Conservation (phyloP, 805 yeast species). For the Candida yuanshanica region DNA sequence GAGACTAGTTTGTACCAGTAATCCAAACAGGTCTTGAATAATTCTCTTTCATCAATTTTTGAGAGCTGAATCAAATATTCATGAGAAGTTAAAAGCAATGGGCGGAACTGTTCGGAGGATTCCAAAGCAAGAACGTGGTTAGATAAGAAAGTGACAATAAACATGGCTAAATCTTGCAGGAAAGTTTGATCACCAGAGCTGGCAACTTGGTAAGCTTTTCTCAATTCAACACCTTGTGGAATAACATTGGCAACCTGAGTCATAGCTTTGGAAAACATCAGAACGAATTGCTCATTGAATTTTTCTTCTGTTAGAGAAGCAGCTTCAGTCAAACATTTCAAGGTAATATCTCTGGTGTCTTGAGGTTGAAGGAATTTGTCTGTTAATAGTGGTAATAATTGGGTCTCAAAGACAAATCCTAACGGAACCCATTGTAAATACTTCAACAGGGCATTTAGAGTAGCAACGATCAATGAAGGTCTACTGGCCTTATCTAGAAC, state of each 20-base stretch:
- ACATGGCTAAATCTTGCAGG: constrained; percentile 92
- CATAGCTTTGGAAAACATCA: constrained; percentile 68
- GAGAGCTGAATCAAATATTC: constrained; percentile 79
- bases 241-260: constrained; percentile 62
- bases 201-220: constrained; percentile 66
- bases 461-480: constrained; percentile 76
- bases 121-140: constrained; percentile 69
- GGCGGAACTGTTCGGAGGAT: constrained; percentile 44
- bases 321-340: constrained; percentile 92
- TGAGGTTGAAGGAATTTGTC: constrained; percentile 71
- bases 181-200: constrained; percentile 85
- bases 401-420: constrained; percentile 85
- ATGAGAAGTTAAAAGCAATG: constrained; percentile 65
- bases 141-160: constrained; percentile 74
- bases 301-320: constrained; percentile 58
- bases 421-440: constrained; percentile 94
- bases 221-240: constrained; percentile 69
- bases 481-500: constrained; percentile 86
- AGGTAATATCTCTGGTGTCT: constrained; percentile 76
- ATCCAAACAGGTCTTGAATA: constrained; percentile 91
- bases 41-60: constrained; percentile 89
- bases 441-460: constrained; percentile 74
- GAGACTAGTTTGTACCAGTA: constrained; percentile 90
- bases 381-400: constrained; percentile 64
- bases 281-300: constrained; percentile 52